Evolutionary conservation across 2,329 filamentous ascomycete genomes (phyloP), one percentile per base, ranked within the genome.

Genomic region (Colletotrichum sansevieriae): DNA sequence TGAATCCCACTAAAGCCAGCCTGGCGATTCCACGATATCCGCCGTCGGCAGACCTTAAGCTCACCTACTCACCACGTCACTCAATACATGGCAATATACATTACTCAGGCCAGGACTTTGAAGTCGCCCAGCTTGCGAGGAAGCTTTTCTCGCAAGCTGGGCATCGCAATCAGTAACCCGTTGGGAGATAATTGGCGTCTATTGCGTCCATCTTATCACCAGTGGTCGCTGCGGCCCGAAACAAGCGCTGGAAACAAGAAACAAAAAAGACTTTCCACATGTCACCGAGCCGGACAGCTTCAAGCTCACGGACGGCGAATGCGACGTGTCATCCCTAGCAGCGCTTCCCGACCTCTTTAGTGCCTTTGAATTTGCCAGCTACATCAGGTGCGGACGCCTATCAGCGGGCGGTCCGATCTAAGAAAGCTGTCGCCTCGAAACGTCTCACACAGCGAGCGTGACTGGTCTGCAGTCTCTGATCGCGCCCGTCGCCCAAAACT

Each of bases 261-360:
- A 54, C 39, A 65, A n/a, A 15, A 65, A 25, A 29, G 29, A 22
- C 62, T 65, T 65, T 59, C 39, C 65, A 65, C 65, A 68, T 68
- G 65, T 22, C 55, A 59, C 33, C 49, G 29, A 61, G 20, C 9
- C 25, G 20, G 33, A n/a, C 25, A 7, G 35, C 41, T 54, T 43
- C 22, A 20, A 54, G 39, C 29, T 29, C 29, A 29, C 29, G 22
- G 37, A 15, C 29, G 12, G 18, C 39, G 49, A 25, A 39, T 41
- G 49, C 55, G 62, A 65, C 65, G 65, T 68, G 62, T 65, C 62
- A 59, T 52, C 33, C 47, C 25, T 54, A 60, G 56, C 44, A 29
- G 20, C 18, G 25, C 33, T 52, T 29, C 37, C 13, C 37, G 46
- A 41, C 15, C 35, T 37, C 37, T 11, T 22, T 18, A 29, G 46